These are phyloP conservation scores for Tolypocladium cylindrosporum DNA, from an alignment of 2,329 filamentous ascomycete species.

Conservation along the genomic window DNA sequence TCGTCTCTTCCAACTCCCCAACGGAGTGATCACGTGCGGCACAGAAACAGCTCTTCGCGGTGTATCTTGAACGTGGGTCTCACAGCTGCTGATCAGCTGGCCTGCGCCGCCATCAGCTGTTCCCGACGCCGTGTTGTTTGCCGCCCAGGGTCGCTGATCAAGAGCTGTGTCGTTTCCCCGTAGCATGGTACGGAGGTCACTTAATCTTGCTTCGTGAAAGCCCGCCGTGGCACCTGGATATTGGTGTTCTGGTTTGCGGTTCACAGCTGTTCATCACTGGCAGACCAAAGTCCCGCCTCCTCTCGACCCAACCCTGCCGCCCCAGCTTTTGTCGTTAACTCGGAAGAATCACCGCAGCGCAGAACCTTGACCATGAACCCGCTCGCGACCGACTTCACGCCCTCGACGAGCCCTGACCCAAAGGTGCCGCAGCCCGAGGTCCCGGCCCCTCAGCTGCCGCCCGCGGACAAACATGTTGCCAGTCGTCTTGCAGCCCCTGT, in stretches of 20 bases:
- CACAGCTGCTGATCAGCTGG: neutral
- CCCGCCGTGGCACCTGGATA: neutral
- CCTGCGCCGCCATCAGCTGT: neutral
- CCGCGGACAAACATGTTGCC: neutral
- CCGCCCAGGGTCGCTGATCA: neutral
- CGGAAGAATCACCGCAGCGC: neutral
- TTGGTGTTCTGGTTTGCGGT: neutral
- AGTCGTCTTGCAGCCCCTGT: neutral
- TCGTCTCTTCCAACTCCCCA: neutral
- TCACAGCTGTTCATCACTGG: neutral
- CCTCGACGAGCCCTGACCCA: constrained; percentile 4
- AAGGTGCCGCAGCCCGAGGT: neutral
- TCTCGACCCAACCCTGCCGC: neutral
- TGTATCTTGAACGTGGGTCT: neutral
- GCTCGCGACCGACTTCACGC: constrained; percentile 15
- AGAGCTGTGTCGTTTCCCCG: neutral
- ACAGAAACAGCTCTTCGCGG: neutral
- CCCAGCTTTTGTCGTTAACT: neutral
- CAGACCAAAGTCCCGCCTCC: neutral
- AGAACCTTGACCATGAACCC: constrained; percentile 15
- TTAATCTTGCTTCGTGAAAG: neutral
- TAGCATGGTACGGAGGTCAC: neutral
- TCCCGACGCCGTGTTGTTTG: neutral
- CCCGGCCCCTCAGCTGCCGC: neutral
- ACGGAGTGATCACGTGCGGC: neutral